Evolutionary conservation across 2,329 filamentous ascomycete species (phyloP).

Genomic region (Canariomyces notabilis): DNA sequence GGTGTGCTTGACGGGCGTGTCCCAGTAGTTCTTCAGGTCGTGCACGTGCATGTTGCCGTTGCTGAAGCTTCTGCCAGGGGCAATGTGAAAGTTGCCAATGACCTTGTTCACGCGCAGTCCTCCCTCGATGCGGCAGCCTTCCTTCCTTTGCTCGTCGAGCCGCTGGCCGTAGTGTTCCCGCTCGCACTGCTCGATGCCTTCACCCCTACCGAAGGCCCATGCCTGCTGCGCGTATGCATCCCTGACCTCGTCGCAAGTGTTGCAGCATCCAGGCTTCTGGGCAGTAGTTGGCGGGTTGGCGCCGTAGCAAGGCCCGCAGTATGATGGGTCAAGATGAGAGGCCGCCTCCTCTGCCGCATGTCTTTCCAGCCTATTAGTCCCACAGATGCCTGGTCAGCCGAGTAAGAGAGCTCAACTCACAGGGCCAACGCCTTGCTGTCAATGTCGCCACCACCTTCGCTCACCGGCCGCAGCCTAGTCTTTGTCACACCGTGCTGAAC

Average conservation of each 20-base stretch:
- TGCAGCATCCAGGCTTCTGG: slow-evolving; percentile 84
- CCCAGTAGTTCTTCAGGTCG: slow-evolving; percentile 93
- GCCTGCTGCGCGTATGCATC: slow-evolving; percentile 85
- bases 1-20: slow-evolving; percentile 69
- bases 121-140: slow-evolving; percentile 93
- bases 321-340: slow-evolving; percentile 78
- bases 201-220: slow-evolving; percentile 92
- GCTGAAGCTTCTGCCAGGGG: slow-evolving; percentile 91
- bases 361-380: slow-evolving; percentile 36
- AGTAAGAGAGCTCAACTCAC: slow-evolving; percentile 37
- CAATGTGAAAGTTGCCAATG: slow-evolving; percentile 96
- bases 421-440: slow-evolving; percentile 64
- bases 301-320: slow-evolving; percentile 93
- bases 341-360: slow-evolving; percentile 64
- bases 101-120: slow-evolving; percentile 96
- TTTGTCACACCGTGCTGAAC: slow-evolving; percentile 91
- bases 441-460: slow-evolving; percentile 71
- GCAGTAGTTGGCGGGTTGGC: slow-evolving; percentile 67
- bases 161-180: slow-evolving; percentile 90
- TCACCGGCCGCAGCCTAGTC: slow-evolving; percentile 68
- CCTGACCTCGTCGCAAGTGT: slow-evolving; percentile 93
- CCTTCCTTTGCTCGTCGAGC: slow-evolving; percentile 78
- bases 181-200: slow-evolving; percentile 90
- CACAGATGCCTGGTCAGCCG: not conserved
- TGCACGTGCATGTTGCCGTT: slow-evolving; percentile 97